phyloP scores from a whole-genome alignment of 2,329 filamentous ascomycete genomes.

The Emergomyces orientalis region DNA sequence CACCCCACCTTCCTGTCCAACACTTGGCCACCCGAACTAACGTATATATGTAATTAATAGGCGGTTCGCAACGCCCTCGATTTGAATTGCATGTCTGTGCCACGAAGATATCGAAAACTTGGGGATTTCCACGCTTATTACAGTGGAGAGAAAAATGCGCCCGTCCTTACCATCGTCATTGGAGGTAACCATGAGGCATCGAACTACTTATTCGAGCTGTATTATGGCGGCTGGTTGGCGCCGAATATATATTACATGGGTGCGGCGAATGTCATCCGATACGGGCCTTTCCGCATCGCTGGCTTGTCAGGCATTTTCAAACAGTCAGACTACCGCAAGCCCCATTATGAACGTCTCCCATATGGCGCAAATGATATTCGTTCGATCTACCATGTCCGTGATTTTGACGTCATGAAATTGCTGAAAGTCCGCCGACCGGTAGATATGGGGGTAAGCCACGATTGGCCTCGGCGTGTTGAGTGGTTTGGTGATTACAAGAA shows the following conservation, averaged over 20 bases:
- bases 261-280: slow-evolving; percentile 76
- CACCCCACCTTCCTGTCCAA: neutral
- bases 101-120: slow-evolving; percentile 72
- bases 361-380: slow-evolving; percentile 67
- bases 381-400: slow-evolving; percentile 79
- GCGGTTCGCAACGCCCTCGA: slow-evolving; percentile 82
- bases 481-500: slow-evolving; percentile 58
- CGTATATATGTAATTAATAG: slow-evolving; percentile 14
- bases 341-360: slow-evolving; percentile 76
- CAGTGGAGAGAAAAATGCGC: slow-evolving; percentile 62
- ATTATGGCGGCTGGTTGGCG: slow-evolving; percentile 93
- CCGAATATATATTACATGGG: slow-evolving; percentile 96
- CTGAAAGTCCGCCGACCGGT: slow-evolving; percentile 72
- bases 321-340: slow-evolving; percentile 70
- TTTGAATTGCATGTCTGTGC: slow-evolving; percentile 79
- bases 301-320: slow-evolving; percentile 93
- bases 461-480: slow-evolving; percentile 85
- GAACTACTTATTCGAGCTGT: slow-evolving; percentile 81
- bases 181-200: slow-evolving; percentile 93
- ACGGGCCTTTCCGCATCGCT: slow-evolving; percentile 77
- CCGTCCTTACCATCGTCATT: slow-evolving; percentile 83
- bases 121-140: slow-evolving; percentile 95
- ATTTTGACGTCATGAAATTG: slow-evolving; percentile 79
- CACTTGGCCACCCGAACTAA: neutral
- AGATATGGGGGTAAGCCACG: slow-evolving; percentile 83